Base-by-base conservation (phyloP, 169 alveolate genomes). In the Theileria parva region DNA sequence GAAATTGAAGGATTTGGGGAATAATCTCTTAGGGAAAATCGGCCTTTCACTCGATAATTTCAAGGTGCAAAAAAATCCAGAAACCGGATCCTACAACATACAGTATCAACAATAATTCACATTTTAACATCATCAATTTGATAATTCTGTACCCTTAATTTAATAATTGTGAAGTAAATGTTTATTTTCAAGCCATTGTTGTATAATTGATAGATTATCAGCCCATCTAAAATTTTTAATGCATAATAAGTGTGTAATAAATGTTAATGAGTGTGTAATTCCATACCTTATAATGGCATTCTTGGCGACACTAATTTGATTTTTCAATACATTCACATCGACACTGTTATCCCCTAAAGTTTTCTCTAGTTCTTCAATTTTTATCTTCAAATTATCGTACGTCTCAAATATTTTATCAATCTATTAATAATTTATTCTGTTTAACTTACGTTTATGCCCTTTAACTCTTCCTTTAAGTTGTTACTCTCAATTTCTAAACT, bases 1-100 rank as follows among this genome's bases (percentile, higher is more conserved):
- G 8, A 95, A 96, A 79, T 86, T 96, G 78, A 96, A 96, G 86
- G 98, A 95, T 80, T 79, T 96, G 21, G 99, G 98, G 19, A 96
- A 96, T 81, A 90, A 92, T 73, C 88, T 96, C 25, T 87, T 96
- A 55, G 98, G 98, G n/a, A 96, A 96, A 64, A 94, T 96, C 67
- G 99, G 99, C 1, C 87, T 96, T 13, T 94, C 97, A 15, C 90
- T 95, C 21, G 98, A 96, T 80, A 96, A 95, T 84, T 96, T 96
- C 91, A 92, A 96, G 78, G 97, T 96, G 48, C 94, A 96, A 60
- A 95, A 95, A 76, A 95, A 95, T 85, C 96, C 95, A 8, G 95
- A 95, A 64, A 92, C 94, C 32, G 99, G 99, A 1, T 92, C 97
- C 48, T 96, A 95, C 90, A 95, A 94, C 74, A 96, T 96, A 21